phyloP scores from a whole-genome alignment of 2,329 filamentous ascomycete genomes.

The Neofusicoccum kwambonambiense region DNA sequence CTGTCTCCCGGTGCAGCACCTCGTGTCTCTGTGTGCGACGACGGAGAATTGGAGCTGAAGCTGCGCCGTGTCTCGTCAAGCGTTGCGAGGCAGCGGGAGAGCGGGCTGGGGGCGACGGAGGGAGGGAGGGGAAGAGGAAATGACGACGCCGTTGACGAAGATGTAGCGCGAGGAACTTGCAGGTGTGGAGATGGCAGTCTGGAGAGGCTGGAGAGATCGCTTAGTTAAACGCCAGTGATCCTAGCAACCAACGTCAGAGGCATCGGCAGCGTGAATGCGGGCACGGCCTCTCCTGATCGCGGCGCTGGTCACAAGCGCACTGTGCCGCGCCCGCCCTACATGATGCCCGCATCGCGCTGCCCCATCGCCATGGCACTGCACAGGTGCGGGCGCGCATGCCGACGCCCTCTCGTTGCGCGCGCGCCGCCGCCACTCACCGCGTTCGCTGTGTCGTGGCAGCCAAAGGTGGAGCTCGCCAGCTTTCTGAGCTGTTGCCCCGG shows the following conservation, averaged over 20 bases:
- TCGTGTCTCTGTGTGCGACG: not conserved
- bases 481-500: constrained; percentile 4
- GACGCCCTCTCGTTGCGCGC: not conserved
- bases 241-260: constrained; percentile 16
- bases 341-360: not conserved
- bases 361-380: not conserved
- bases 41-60: not conserved
- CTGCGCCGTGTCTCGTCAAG: not conserved
- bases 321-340: not conserved
- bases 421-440: not conserved
- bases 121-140: not conserved
- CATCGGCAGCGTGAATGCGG: not conserved
- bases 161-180: not conserved
- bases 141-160: not conserved
- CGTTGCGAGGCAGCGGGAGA: no score
- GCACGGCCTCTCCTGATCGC: not conserved
- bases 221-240: constrained; percentile 1
- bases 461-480: not conserved
- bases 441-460: constrained; percentile 2
- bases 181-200: constrained; percentile 2
- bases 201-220: constrained; percentile 9
- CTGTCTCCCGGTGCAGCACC: not conserved
- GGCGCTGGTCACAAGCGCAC: not conserved
- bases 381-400: not conserved
- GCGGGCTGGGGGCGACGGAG: not conserved